Conservation (phyloP, 2,329 filamentous ascomycete genomes). For the Xylariales sp. region DNA sequence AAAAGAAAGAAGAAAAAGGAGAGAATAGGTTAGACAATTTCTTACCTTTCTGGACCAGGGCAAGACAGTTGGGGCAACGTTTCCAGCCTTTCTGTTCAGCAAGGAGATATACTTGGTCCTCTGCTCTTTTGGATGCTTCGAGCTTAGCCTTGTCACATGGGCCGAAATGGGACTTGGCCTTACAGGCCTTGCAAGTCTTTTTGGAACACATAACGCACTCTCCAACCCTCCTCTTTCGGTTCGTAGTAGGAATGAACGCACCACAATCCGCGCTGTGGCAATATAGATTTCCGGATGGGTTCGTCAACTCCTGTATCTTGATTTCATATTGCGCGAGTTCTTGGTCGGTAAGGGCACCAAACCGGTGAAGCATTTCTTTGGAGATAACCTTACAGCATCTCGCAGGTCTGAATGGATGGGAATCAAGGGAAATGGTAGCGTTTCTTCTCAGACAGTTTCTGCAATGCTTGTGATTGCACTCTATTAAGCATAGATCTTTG, state of each 20-base stretch:
- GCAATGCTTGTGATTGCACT: slow-evolving; percentile 35
- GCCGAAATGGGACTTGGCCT: slow-evolving; percentile 40
- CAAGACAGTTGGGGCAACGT: slow-evolving; percentile 39
- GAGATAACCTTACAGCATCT: slow-evolving; percentile 39
- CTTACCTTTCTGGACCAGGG: slow-evolving; percentile 35
- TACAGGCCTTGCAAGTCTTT: slow-evolving; percentile 39
- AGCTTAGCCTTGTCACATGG: slow-evolving; percentile 33
- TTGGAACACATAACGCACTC: slow-evolving; percentile 29
- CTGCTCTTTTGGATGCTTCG: not conserved
- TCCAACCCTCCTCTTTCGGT: slow-evolving; percentile 29
- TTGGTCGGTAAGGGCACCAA: slow-evolving; percentile 16
- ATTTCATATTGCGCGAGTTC: slow-evolving; percentile 28
- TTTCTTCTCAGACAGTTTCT: slow-evolving; percentile 19
- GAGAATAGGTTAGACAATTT: not conserved
- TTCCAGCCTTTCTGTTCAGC: slow-evolving; percentile 40
- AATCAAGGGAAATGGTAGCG: slow-evolving; percentile 15
- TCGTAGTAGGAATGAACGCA: slow-evolving; percentile 29
- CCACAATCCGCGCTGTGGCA: slow-evolving; percentile 37
- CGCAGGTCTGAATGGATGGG: slow-evolving; percentile 35
- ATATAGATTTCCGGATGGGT: slow-evolving; percentile 29
- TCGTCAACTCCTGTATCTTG: slow-evolving; percentile 37
- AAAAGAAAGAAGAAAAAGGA: not conserved
- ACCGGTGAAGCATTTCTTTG: not conserved
- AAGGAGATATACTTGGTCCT: slow-evolving; percentile 20
- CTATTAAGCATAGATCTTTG: not conserved